phyloP scores from a whole-genome alignment of 495 filamentous ascomycete genomes.

The Aspergillus steynii region DNA sequence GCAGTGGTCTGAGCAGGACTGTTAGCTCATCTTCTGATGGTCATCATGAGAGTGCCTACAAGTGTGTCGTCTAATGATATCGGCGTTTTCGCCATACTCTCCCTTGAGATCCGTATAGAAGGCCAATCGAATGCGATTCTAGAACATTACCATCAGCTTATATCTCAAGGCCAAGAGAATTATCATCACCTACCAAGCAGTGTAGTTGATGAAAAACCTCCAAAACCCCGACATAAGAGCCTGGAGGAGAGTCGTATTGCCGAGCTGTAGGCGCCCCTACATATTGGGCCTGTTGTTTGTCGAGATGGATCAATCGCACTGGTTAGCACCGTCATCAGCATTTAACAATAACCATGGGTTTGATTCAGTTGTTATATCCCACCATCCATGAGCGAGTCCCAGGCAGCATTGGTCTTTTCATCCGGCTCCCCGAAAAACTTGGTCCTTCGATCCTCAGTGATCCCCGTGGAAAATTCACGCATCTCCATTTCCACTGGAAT shows the following conservation, averaged over 20 bases:
- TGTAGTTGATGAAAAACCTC: neutral
- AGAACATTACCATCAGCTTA: neutral
- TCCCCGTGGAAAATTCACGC: neutral
- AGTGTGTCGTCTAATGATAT: neutral
- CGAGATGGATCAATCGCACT: neutral
- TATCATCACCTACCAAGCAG: neutral
- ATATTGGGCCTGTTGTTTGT: neutral
- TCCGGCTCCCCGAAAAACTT: neutral
- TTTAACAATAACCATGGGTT: neutral
- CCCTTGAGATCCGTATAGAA: neutral
- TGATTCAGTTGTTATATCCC: neutral
- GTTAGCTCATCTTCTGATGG: neutral
- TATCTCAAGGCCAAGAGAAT: neutral
- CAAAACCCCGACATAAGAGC: neutral
- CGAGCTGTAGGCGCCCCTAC: neutral
- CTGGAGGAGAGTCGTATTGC: neutral
- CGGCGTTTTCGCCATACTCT: neutral
- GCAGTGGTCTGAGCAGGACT: neutral
- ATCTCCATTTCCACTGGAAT: neutral
- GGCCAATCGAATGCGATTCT: neutral
- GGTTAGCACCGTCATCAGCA: neutral
- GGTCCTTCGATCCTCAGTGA: neutral
- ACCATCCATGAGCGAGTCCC: neutral
- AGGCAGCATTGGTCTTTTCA: neutral
- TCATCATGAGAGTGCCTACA: neutral